A percentile compares a stretch with the other conserved stretches of the same genome.
These are phyloP conservation scores for Grifola frondosa DNA, from an alignment of 1,284 basidiomycete species.

Conservation along the genomic window DNA sequence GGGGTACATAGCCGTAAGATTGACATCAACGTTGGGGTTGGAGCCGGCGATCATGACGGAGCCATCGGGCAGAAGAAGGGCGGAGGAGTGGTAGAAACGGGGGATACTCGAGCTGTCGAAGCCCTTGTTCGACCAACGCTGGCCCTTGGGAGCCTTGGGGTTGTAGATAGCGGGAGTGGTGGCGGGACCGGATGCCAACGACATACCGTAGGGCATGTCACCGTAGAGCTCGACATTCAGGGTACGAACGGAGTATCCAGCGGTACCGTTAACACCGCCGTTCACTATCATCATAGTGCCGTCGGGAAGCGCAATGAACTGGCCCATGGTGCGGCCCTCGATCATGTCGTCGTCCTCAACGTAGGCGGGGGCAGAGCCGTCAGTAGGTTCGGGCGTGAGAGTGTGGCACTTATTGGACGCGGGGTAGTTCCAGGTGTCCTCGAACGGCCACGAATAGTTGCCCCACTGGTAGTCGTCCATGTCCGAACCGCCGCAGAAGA, in stretches of 20 bases:
- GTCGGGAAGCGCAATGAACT: constrained; percentile 79
- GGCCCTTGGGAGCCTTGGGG: constrained; percentile 60
- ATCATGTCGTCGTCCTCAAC: constrained; percentile 75
- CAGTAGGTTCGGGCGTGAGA: constrained; percentile 78
- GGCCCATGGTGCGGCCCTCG: constrained; percentile 82
- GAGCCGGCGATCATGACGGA: constrained; percentile 89
- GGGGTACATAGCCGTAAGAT: constrained; percentile 66
- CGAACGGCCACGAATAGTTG: constrained; percentile 67
- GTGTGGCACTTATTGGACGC: constrained; percentile 68
- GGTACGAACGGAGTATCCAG: constrained; percentile 63
- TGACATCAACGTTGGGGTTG: constrained; percentile 91
- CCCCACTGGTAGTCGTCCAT: constrained; percentile 73
- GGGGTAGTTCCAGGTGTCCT: constrained; percentile 64
- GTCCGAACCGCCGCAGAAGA: constrained; percentile 88
- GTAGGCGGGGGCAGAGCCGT: constrained; percentile 54
- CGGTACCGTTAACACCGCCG: constrained; percentile 77
- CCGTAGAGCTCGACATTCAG: constrained; percentile 41
- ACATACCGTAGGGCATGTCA: constrained; percentile 65
- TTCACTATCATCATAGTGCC: constrained; percentile 77
- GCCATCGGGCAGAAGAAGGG: constrained; percentile 86
- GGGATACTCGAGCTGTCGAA: constrained; percentile 62
- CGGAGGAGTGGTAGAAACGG: constrained; percentile 87
- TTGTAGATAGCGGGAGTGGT: constrained; percentile 77
- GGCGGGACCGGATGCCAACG: constrained; percentile 65
- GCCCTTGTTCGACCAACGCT: constrained; percentile 72